Conservation (phyloP, 2,329 filamentous ascomycete genomes). For the Trichothecium sympodiale region DNA sequence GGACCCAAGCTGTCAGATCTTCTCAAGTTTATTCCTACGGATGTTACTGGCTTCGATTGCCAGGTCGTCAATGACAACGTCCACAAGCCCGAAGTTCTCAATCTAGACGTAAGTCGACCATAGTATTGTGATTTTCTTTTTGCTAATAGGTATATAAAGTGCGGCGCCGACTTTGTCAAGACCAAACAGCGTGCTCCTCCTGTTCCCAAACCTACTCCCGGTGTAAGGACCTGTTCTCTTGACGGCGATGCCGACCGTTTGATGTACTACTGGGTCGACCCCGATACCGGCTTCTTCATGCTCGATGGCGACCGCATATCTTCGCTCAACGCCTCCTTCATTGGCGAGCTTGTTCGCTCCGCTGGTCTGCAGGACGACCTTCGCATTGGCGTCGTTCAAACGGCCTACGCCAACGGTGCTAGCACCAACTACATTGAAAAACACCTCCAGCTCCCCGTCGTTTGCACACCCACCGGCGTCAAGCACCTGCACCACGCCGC, state of each 20-base stretch:
- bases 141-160: conserved; percentile 37
- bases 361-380: conserved; percentile 71
- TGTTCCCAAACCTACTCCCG: conserved; percentile 62
- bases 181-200: conserved; percentile 87
- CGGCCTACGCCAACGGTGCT: conserved; percentile 93
- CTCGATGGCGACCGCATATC: conserved; percentile 96
- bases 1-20: conserved; percentile 82
- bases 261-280: conserved; percentile 87
- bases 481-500: conserved; percentile 98
- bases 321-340: conserved; percentile 85
- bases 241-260: conserved; percentile 94
- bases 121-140: conserved; percentile 5
- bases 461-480: conserved; percentile 90
- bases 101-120: conserved; percentile 58
- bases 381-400: conserved; percentile 91
- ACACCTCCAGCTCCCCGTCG: conserved; percentile 76
- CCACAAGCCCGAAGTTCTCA: conserved; percentile 77
- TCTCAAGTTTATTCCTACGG: conserved; percentile 66
- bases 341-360: conserved; percentile 73
- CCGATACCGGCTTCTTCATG: conserved; percentile 75
- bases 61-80: conserved; percentile 90
- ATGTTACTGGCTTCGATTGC: conserved; percentile 64
- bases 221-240: conserved; percentile 77
- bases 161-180: conserved; percentile 94
- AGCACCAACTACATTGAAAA: conserved; percentile 88